Evolutionary conservation across 129 eudicot genomes (phyloP).

Genomic region (Helianthus annuus): HanXRQr2.0-SUNRISE NC_035436.2:63535871-63536370

Average conservation of each 20-base stretch:
- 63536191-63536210: conserved; percentile 36
- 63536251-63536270: conserved; percentile 47
- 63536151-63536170: conserved; percentile 39
- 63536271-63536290: too few relatives aligned
- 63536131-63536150: conserved; percentile 54
- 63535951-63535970: neutral
- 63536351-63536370: too few relatives aligned
- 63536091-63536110: conserved; percentile 55
- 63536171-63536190: conserved; percentile 26
- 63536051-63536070: neutral
- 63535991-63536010: conserved; percentile 54
- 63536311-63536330: too few relatives aligned
- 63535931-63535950: neutral
- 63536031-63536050: conserved; percentile 27
- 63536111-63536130: conserved; percentile 44
- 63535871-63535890: conserved; percentile 47
- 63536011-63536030: conserved; percentile 40
- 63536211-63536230: conserved; percentile 25
- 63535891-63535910: neutral
- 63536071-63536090: conserved; percentile 41
- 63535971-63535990: conserved; percentile 29
- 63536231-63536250: conserved; percentile 46
- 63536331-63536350: too few relatives aligned
- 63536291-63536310: too few relatives aligned
- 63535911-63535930: neutral